phyloP scores from a whole-genome alignment of 2,329 filamentous ascomycete species.

The Aspergillus neoniger region DNA sequence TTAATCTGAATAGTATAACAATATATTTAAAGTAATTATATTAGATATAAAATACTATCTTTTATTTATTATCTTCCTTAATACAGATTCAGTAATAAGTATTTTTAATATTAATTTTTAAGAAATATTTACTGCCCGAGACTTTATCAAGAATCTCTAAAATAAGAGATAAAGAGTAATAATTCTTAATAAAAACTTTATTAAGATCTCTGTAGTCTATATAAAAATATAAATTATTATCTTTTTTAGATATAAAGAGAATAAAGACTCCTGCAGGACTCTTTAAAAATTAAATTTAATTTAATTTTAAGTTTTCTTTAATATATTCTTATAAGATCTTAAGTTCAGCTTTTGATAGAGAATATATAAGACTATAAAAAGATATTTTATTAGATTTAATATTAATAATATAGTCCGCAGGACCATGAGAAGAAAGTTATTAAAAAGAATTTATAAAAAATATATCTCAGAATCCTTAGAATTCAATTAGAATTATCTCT shows the following conservation, averaged over 20 bases:
- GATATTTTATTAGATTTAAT: not conserved
- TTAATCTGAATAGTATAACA: not conserved
- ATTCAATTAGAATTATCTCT: not conserved
- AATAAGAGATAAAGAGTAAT: not conserved
- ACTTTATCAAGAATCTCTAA: not conserved
- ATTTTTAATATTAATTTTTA: not conserved
- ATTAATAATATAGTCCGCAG: not conserved
- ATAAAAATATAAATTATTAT: not conserved
- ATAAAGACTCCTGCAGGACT: not conserved
- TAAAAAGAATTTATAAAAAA: not conserved
- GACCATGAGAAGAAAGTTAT: not conserved
- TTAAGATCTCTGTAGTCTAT: too few relatives aligned
- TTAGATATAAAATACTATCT: not conserved
- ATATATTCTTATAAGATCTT: not conserved
- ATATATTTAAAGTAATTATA: not conserved
- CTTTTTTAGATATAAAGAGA: not conserved
- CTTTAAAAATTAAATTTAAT: not conserved
- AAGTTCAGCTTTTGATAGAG: not conserved
- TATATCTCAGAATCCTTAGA: not conserved
- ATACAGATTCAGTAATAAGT: not conserved
- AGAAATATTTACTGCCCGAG: not conserved
- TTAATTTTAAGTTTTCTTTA: not conserved
- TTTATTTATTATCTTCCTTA: not conserved
- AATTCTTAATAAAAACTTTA: too few relatives aligned
- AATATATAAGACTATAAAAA: not conserved